Percentiles rank a stretch among this genome's conserved stretches.
phyloP scores from a whole-genome alignment of 148 eudicot species.

The Cornus florida region DNA sequence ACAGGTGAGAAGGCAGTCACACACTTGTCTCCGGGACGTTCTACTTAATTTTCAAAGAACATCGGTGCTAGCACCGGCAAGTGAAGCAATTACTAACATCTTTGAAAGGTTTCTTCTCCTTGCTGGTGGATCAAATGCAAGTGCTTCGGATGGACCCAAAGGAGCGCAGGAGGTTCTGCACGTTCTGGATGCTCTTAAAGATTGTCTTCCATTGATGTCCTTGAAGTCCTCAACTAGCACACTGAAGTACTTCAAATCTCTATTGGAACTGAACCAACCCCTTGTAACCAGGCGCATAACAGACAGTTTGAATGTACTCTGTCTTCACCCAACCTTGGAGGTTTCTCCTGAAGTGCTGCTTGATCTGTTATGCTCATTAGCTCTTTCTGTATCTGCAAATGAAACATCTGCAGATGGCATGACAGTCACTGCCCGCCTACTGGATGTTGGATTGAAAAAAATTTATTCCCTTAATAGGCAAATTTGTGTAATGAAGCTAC shows the following conservation, averaged over 20 bases:
- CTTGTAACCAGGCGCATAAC: conserved; percentile 77
- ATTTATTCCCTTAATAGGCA: conserved; percentile 56
- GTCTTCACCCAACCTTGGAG: conserved; percentile 53
- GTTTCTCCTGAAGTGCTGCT: conserved; percentile 66
- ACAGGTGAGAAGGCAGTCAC: conserved; percentile 77
- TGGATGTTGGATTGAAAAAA: conserved; percentile 80
- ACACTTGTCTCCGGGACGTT: conserved; percentile 62
- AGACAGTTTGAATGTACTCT: conserved; percentile 64
- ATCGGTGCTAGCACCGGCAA: conserved; percentile 63
- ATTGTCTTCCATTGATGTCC: conserved; percentile 70
- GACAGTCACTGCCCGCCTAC: conserved; percentile 77
- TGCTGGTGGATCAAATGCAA: conserved; percentile 62
- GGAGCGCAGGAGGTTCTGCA: conserved; percentile 85
- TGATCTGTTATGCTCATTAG: conserved; percentile 71
- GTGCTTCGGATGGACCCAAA: conserved; percentile 53
- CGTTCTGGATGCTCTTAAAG: conserved; percentile 77
- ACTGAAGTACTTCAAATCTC: conserved; percentile 67
- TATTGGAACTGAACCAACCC: conserved; percentile 65
- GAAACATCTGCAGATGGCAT: conserved; percentile 84
- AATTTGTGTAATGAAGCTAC: conserved; percentile 75
- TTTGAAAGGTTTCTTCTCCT: conserved; percentile 70
- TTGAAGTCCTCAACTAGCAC: conserved; percentile 52
- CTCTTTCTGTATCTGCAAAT: conserved; percentile 44
- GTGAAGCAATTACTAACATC: conserved; percentile 68
- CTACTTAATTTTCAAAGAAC: conserved; percentile 59